These are phyloP conservation scores for Schoenoplectus triqueter DNA, from an alignment of 202 grass and related monocot species.

Conservation along the genomic window DNA sequence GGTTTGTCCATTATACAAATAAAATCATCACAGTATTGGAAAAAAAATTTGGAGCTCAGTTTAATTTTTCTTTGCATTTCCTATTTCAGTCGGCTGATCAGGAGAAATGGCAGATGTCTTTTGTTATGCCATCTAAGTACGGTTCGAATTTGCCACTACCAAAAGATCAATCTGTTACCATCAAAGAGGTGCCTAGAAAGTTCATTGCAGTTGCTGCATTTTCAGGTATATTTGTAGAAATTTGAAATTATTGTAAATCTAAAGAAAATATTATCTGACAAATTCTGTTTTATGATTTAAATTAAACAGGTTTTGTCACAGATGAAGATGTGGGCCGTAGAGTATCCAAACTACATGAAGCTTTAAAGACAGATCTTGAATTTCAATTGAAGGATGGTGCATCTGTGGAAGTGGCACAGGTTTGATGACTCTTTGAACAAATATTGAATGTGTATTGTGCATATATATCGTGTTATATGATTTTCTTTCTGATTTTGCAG, in stretches of 20 bases:
- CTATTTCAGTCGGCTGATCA: slow-evolving; percentile 49
- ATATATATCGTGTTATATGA: slow-evolving; percentile 31
- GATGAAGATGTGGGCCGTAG: slow-evolving; percentile 70
- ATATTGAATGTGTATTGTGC: not conserved
- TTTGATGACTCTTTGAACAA: slow-evolving; percentile 22
- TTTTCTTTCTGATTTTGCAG: slow-evolving; percentile 51
- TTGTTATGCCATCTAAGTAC: slow-evolving; percentile 93
- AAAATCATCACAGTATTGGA: not conserved
- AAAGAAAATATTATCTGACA: not conserved
- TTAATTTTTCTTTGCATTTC: slow-evolving; percentile 34
- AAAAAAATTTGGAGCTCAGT: not conserved
- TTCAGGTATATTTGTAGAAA: slow-evolving; percentile 56
- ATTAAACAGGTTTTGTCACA: slow-evolving; percentile 73
- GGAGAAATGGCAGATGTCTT: slow-evolving; percentile 88
- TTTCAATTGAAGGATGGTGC: slow-evolving; percentile 64
- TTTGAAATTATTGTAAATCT: not conserved
- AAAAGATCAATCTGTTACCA: slow-evolving; percentile 72
- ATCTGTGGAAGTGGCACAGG: slow-evolving; percentile 84
- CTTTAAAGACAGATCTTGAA: slow-evolving; percentile 59
- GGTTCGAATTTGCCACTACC: slow-evolving; percentile 72
- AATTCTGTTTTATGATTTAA: slow-evolving; percentile 13
- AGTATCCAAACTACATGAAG: slow-evolving; percentile 62
- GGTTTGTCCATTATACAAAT: slow-evolving; percentile 33
- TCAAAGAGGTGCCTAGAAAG: slow-evolving; percentile 79
- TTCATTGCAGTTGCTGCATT: slow-evolving; percentile 67